phyloP scores from a whole-genome alignment of 2,329 filamentous ascomycete genomes.

The Cladophialophora psammophila region DNA sequence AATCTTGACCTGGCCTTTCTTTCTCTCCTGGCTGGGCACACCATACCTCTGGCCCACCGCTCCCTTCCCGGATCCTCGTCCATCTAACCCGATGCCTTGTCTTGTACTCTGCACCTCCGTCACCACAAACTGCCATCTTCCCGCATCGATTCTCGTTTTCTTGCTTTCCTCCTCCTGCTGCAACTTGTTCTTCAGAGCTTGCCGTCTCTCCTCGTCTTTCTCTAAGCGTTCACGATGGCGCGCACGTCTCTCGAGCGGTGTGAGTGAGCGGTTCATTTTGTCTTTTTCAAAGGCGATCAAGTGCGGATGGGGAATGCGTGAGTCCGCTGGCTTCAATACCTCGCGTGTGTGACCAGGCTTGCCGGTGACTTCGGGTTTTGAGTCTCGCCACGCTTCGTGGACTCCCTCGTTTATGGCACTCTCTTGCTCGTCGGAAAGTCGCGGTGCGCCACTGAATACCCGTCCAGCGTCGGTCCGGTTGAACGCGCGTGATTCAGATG shows the following conservation, averaged over 20 bases:
- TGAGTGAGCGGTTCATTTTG: slow-evolving; percentile 46
- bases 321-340: slow-evolving; percentile 67
- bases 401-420: slow-evolving; percentile 42
- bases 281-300: slow-evolving; percentile 60
- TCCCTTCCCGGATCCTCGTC: slow-evolving; percentile 53
- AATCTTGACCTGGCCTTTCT: slow-evolving; percentile 70
- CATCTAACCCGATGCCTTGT: slow-evolving; percentile 63
- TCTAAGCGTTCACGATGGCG: slow-evolving; percentile 56
- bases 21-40: slow-evolving; percentile 67
- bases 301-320: slow-evolving; percentile 69
- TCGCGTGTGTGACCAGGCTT: slow-evolving; percentile 54
- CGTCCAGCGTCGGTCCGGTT: slow-evolving; percentile 71
- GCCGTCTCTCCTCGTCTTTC: slow-evolving; percentile 50
- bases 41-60: slow-evolving; percentile 69
- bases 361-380: slow-evolving; percentile 50
- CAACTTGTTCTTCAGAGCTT: slow-evolving; percentile 53
- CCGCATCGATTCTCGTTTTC: slow-evolving; percentile 48
- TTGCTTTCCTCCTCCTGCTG: slow-evolving; percentile 49
- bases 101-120: slow-evolving; percentile 61
- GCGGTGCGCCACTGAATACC: slow-evolving; percentile 61
- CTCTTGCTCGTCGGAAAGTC: slow-evolving; percentile 47
- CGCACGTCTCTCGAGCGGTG: slow-evolving; percentile 47
- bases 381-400: slow-evolving; percentile 44
- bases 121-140: slow-evolving; percentile 68
- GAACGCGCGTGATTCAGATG: slow-evolving; percentile 69